Conservation (phyloP, 768 basidiomycete species). For the Tubosaeta brunneosetosa region DNA sequence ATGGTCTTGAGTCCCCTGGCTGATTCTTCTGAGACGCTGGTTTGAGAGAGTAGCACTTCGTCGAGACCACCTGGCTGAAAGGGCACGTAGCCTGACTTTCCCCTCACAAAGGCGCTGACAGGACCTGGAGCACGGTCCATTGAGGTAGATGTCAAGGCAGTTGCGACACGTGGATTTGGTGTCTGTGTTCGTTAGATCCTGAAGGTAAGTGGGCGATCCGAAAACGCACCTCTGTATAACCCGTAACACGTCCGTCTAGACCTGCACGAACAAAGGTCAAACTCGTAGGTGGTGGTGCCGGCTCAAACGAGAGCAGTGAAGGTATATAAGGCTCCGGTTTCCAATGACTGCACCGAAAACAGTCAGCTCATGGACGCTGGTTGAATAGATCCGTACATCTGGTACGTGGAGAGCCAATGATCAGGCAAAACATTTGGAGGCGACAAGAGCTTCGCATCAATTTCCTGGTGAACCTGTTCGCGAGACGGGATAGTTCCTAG, state of each 20-base stretch:
- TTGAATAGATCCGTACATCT: slow-evolving; percentile 56
- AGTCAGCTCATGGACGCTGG: slow-evolving; percentile 11
- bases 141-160: slow-evolving; percentile 81
- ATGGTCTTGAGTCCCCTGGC: slow-evolving; percentile 52
- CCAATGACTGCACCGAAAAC: slow-evolving; percentile 56
- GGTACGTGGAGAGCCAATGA: slow-evolving; percentile 76
- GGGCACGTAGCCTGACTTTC: slow-evolving; percentile 89
- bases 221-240: slow-evolving; percentile 71
- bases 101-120: slow-evolving; percentile 79
- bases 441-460: slow-evolving; percentile 71
- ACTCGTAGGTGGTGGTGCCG: slow-evolving; percentile 70
- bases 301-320: slow-evolving; percentile 57
- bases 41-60: slow-evolving; percentile 41
- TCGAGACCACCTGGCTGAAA: slow-evolving; percentile 94
- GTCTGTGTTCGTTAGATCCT: slow-evolving; percentile 37
- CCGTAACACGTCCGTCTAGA: slow-evolving; percentile 72
- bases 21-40: slow-evolving; percentile 36
- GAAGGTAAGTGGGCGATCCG: neutral
- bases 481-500: slow-evolving; percentile 54
- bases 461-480: slow-evolving; percentile 57
- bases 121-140: slow-evolving; percentile 80
- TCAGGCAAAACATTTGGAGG: slow-evolving; percentile 63
- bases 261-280: slow-evolving; percentile 73
- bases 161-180: slow-evolving; percentile 49
- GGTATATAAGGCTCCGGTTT: slow-evolving; percentile 56